These are phyloP conservation scores for Lithohypha guttulata DNA, from an alignment of 2,329 filamentous ascomycete genomes.

Conservation along the genomic window DNA sequence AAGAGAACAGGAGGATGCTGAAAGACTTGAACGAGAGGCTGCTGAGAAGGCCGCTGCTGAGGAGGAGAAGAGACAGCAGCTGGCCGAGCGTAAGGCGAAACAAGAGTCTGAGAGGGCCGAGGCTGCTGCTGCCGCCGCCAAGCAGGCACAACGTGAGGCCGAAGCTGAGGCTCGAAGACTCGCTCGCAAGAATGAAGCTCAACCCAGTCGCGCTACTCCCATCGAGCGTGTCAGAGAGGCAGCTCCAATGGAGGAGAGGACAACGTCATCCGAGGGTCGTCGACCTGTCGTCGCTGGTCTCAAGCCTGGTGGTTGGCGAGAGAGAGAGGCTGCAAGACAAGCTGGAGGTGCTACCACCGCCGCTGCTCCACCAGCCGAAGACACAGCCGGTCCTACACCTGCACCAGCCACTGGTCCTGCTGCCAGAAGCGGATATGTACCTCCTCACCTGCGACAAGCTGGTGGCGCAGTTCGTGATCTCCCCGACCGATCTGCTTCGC, in stretches of 20 bases:
- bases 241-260: conserved; percentile 34
- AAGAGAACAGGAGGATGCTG: conserved; percentile 69
- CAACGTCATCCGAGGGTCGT: conserved; percentile 39
- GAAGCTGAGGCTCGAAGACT: conserved; percentile 70
- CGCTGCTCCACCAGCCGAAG: conserved; percentile 9
- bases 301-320: conserved; percentile 43
- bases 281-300: conserved; percentile 42
- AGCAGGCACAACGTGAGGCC: conserved; percentile 73
- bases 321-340: conserved; percentile 42
- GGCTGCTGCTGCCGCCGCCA: conserved; percentile 50
- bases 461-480: conserved; percentile 16
- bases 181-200: conserved; percentile 50
- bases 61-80: conserved; percentile 64
- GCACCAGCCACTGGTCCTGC: background rate
- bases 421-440: conserved; percentile 29
- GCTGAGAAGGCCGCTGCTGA: conserved; percentile 72
- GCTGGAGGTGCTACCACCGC: conserved; percentile 13
- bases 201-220: conserved; percentile 23
- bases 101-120: conserved; percentile 51
- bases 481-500: conserved; percentile 20
- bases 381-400: conserved; percentile 11
- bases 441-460: conserved; percentile 31
- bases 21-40: conserved; percentile 68
- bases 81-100: conserved; percentile 59
- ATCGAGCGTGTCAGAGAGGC: conserved; percentile 24